A percentile compares a stretch with the other conserved stretches of the same genome.
phyloP scores from a whole-genome alignment of 2,329 filamentous ascomycete genomes.

The Grosmannia penicillata region DNA sequence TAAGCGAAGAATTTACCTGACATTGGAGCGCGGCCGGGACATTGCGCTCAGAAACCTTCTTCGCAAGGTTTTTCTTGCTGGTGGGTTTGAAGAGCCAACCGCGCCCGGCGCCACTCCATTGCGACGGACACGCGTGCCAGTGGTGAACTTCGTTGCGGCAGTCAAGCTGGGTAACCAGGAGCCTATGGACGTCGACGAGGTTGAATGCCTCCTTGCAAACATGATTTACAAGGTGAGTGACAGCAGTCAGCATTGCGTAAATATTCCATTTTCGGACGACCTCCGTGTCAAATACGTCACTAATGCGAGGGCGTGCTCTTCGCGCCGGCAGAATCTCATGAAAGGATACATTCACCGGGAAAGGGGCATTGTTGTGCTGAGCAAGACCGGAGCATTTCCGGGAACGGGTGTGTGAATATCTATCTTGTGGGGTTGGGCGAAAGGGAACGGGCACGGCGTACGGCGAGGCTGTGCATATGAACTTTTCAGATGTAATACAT shows the following conservation, averaged over 20 bases:
- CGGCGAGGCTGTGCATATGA: no score
- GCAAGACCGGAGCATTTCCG: conserved; percentile 85
- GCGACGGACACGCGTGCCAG: conserved; percentile 62
- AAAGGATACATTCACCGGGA: conserved; percentile 96
- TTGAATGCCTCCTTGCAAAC: conserved; percentile 88
- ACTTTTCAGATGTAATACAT: not conserved
- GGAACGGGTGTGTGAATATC: conserved; percentile 65
- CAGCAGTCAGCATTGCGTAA: no score
- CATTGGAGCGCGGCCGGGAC: conserved; percentile 80
- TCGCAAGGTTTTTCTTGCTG: conserved; percentile 76
- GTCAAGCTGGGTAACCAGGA: conserved; percentile 58
- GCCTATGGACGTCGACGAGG: conserved; percentile 71
- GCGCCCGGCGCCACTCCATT: conserved; percentile 48
- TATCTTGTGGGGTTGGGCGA: no score
- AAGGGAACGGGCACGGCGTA: no score
- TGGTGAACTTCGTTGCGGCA: conserved; percentile 74
- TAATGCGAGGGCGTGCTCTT: no score
- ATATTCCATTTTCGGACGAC: no score
- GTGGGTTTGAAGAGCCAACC: conserved; percentile 66
- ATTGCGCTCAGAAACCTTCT: conserved; percentile 84
- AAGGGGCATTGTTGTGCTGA: conserved; percentile 77
- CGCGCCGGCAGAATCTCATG: conserved; percentile 76
- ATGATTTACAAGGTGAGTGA: conserved; percentile 92
- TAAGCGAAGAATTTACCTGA: conserved; percentile 83
- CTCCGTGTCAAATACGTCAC: no score